Base-by-base conservation (phyloP, 805 yeast species). In the Lipomyces mesembrius region DNA sequence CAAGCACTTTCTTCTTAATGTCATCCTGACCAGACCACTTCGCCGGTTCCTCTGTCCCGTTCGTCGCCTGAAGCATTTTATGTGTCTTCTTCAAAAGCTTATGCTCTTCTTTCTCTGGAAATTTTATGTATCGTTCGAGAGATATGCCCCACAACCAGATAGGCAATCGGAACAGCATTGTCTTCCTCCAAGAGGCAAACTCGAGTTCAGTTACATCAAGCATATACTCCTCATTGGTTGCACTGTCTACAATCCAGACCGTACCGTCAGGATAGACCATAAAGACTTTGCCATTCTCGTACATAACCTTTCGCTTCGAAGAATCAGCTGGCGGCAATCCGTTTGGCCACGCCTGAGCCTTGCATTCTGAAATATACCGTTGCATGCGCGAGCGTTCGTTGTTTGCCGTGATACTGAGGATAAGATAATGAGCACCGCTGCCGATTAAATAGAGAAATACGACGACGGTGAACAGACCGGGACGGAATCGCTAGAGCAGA, bases 341-440 rank as follows among this genome's bases (percentile, higher is more conserved):
- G 49, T 29, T 57, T 7, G 71, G 65, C 75, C 76, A 71, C 4
- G 81, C 82, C 22, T 57, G 64, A 2, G 62, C 69, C 20, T 67
- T 73, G 27, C 77, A 81, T 37, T 78, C 79, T 46, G 70, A 74
- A 43, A 77, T 74, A 32, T 74, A 62, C n/a, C 62, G 49, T 57
- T 69, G 69, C 74, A 90, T 80, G 65, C 91, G 82, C 67, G 83
- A 84, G 60, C 83, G 81, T 71, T 89, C 87, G 66, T 88, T 88
- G 29, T 74, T 77, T 68, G 86, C 79, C 74, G 83, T 85, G 61
- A 89, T 81, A 73, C 78, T 82, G 63, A 88, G 76, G 3, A 87
- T 78, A 17, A 83, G 77, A 72, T 79, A 88, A 72, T 92, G 97
- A 55, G 88, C 84, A 0, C 78, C 74, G 43, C 88, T 82, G 34